Conservation (phyloP, 129 eudicot species). For the Artemisia tridentata region DNA sequence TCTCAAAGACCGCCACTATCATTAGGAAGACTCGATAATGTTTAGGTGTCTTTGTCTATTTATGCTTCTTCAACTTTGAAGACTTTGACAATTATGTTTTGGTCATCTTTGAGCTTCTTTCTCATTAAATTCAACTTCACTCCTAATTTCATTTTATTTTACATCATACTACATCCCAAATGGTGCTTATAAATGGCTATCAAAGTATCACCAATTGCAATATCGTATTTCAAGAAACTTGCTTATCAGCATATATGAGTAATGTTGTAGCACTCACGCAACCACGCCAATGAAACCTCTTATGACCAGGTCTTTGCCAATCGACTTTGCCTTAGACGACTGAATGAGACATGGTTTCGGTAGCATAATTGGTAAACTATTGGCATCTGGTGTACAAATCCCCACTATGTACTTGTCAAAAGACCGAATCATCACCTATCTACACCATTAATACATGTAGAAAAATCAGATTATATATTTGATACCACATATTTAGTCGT, state of each 20-base stretch:
- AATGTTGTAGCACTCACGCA: constrained; percentile 30
- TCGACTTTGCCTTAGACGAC: constrained; percentile 58
- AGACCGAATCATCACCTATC: constrained; percentile 56
- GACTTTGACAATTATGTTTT: constrained; percentile 20
- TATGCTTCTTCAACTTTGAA: constrained; percentile 14
- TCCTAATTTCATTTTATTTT: neutral
- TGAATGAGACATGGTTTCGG: constrained; percentile 40
- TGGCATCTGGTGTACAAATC: constrained; percentile 44
- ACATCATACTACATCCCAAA: neutral
- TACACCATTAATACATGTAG: constrained; percentile 33
- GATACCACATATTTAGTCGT: neutral
- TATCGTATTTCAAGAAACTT: neutral
- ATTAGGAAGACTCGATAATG: constrained; percentile 14
- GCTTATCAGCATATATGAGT: constrained; percentile 34
- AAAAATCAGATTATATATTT: neutral
- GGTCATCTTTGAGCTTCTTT: constrained; percentile 3
- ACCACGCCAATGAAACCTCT: constrained; percentile 65
- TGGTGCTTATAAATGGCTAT: too few relatives aligned
- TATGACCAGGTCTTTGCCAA: constrained; percentile 59
- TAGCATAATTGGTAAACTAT: constrained; percentile 39
- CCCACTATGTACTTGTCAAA: constrained; percentile 64
- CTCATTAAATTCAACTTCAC: constrained; percentile 8
- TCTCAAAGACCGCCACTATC: constrained; percentile 15
- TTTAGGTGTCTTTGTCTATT: constrained; percentile 2
- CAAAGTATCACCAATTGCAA: too few relatives aligned